Base-by-base conservation (phyloP, 306 rosid species). In the Boehmeria nivea region DNA sequence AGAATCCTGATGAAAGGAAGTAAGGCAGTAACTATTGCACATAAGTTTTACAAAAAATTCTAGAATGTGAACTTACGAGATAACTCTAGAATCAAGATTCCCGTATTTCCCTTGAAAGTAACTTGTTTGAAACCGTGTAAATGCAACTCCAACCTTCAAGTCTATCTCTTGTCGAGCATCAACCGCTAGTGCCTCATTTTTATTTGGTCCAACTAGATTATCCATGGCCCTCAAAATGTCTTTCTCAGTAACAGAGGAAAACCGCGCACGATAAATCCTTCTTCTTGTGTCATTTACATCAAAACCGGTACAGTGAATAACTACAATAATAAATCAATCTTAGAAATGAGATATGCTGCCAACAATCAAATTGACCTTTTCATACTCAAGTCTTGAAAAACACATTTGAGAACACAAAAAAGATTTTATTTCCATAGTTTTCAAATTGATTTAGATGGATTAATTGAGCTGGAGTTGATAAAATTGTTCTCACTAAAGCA, bases 151-250 rank as follows among this genome's bases (percentile, higher is more conserved):
- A 70, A 90, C 98, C 75, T 86, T 90, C 83, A 90, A 84, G 79
- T 90, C 98, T 78, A 90, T 86, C 80, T 90, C 98, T 77, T 90
- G 95, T 62, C 98, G 89, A 52, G 95, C 98, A 72, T 90, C 98
- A 67, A 90, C 98, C 19, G 98, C 86, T 71, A 84, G 71, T 33
- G 98, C 78, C 83, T 90, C 98, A 24, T 84, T 67, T 72, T 64
- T 68, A 67, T 82, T 86, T 51, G 98, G 98, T 66, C 78, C 81
- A 70, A 76, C 88, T 65, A 90, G 98, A 71, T 72, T 86, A 66
- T 78, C 88, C 82, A 90, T 73, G 53, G 98, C 98, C 78, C 68
- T 82, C 76, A 82, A 55, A 65, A 90, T 83, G 63, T 90, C 98
- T 71, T 90, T 86, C 77, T 84, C 95, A 18, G 94, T 80, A 59